Conservation (phyloP, 2,329 filamentous ascomycete genomes). For the Lojkania enalia region DNA sequence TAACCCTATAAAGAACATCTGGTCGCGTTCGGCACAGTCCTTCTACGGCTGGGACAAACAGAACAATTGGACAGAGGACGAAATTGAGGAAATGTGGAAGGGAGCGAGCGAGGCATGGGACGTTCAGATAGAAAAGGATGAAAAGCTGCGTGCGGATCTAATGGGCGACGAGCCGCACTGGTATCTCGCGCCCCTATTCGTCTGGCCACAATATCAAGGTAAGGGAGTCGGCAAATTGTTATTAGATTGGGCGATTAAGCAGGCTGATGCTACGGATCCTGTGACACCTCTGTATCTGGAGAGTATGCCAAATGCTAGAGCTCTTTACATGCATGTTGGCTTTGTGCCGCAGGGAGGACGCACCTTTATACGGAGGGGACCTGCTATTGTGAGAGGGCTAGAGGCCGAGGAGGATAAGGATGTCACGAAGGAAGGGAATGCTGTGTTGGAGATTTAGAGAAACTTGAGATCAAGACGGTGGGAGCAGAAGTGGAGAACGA, state of each 20-base stretch:
- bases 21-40: constrained; percentile 20
- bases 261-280: constrained; percentile 31
- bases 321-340: constrained; percentile 35
- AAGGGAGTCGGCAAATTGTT: constrained; percentile 31
- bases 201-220: constrained; percentile 35
- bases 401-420: neutral
- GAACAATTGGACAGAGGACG: constrained; percentile 24
- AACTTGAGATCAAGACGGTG: neutral
- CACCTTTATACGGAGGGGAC: constrained; percentile 28
- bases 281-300: constrained; percentile 36
- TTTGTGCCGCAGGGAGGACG: constrained; percentile 26
- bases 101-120: constrained; percentile 27
- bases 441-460: neutral
- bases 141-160: constrained; percentile 19
- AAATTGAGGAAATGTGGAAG: constrained; percentile 31
- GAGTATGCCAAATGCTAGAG: constrained; percentile 24
- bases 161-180: constrained; percentile 32
- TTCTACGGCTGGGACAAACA: constrained; percentile 27
- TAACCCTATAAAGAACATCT: constrained; percentile 23
- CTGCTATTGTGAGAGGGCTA: constrained; percentile 1
- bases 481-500: neutral
- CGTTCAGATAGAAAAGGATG: constrained; percentile 17
- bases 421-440: neutral
- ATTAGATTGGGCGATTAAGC: constrained; percentile 35
- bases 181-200: constrained; percentile 35